Conservation (phyloP, 345 rosid genomes). For the Salix koriyanagi region DNA sequence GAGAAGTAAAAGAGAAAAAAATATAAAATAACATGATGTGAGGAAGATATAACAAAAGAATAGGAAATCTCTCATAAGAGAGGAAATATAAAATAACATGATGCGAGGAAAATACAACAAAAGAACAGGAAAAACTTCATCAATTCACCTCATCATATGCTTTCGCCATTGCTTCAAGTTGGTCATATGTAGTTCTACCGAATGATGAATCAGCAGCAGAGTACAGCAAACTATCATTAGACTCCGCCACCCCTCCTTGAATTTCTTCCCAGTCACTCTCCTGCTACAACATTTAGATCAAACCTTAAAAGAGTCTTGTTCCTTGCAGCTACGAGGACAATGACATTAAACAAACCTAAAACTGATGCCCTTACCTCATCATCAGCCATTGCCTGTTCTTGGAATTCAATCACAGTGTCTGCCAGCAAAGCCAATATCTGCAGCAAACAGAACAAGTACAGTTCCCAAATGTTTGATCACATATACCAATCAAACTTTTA, state of each 20-base stretch:
- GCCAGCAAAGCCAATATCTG: slow-evolving; percentile 79
- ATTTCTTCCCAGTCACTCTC: slow-evolving; percentile 92
- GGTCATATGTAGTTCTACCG: slow-evolving; percentile 61
- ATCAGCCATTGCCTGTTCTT: slow-evolving; percentile 62
- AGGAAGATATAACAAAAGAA: neutral
- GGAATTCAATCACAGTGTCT: slow-evolving; percentile 74
- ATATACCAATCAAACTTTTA: neutral
- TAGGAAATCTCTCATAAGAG: too few relatives aligned
- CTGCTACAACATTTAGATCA: slow-evolving; percentile 23
- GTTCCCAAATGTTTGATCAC: neutral
- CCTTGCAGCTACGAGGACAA: neutral
- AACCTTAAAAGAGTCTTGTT: neutral
- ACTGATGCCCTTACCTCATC: slow-evolving; percentile 51
- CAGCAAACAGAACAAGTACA: slow-evolving; percentile 2
- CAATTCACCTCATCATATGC: slow-evolving; percentile 49
- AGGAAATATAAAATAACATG: neutral
- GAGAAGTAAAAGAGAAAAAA: neutral
- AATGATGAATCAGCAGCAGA: slow-evolving; percentile 43
- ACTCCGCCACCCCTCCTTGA: slow-evolving; percentile 47
- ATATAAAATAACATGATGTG: neutral
- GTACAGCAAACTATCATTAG: slow-evolving; percentile 41
- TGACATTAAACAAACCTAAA: neutral
- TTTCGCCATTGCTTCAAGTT: slow-evolving; percentile 78
- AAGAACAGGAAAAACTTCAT: neutral
- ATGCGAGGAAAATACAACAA: neutral